These are phyloP conservation scores for Candida montana DNA, from an alignment of 805 yeast genomes.

Conservation along the genomic window DNA sequence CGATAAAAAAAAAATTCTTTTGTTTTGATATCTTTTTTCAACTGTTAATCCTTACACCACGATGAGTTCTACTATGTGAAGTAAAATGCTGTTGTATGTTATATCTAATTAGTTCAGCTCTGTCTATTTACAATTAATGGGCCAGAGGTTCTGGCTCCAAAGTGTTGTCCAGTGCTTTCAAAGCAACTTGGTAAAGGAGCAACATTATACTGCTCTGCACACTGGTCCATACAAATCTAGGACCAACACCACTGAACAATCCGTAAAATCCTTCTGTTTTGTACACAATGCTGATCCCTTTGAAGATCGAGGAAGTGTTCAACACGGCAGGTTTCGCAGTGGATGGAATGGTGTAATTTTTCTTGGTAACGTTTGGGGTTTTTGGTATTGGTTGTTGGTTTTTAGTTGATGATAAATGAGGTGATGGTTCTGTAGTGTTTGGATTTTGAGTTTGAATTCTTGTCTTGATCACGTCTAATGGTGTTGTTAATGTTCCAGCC, in stretches of 20 bases:
- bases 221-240: constrained; percentile 94
- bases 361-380: constrained; percentile 16
- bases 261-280: constrained; percentile 73
- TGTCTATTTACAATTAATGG: constrained; percentile 1
- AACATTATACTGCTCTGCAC: constrained; percentile 93
- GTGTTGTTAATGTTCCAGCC: constrained; percentile 86
- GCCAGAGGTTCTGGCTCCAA: constrained; percentile 3
- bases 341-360: constrained; percentile 24
- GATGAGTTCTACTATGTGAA: no score
- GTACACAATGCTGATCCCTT: constrained; percentile 53
- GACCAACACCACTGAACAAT: constrained; percentile 91
- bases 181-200: constrained; percentile 72
- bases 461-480: constrained; percentile 87
- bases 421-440: not conserved
- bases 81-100: no score
- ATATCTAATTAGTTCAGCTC: not conserved
- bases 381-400: constrained; percentile 12
- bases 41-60: not conserved
- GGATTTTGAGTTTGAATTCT: constrained; percentile 85
- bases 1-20: constrained; percentile 8
- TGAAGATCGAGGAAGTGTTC: constrained; percentile 40
- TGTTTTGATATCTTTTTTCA: not conserved
- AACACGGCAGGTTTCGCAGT: constrained; percentile 20
- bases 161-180: constrained; percentile 37
- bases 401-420: constrained; percentile 6